Base-by-base conservation (phyloP, 2,329 filamentous ascomycete genomes). In the Colletotrichum limetticola region DNA sequence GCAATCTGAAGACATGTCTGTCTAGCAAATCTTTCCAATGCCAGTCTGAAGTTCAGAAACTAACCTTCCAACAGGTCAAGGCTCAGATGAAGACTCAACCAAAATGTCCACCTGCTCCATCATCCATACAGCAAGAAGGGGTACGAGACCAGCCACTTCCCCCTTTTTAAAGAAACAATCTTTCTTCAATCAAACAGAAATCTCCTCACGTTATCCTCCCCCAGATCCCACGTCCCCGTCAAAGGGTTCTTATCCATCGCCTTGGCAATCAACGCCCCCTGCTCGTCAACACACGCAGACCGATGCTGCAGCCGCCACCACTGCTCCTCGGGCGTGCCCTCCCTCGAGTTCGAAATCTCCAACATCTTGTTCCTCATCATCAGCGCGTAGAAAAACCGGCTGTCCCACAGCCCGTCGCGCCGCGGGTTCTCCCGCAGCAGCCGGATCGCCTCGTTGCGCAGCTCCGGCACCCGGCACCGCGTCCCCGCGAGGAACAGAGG, bases 321-420 rank as follows among this genome's bases (percentile, higher is more conserved):
- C 59, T 78, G 77, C 56, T 77, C 75, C 19, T 74, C 59, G 0
- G 63, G 24, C 6, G 46, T 72, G 1, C 77, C 77, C 60, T 78
- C 76, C 9, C 37, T 58, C 30, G 71, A 68, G 49, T 78, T 78
- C 37, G 74, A 76, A 2, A 42, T 24, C 72, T 79, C 78, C 22
- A 77, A 26, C 1, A 46, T 57, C 2, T 73, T 68, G 57, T 77
- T 75, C 19, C 66, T 57, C 1, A 72, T 62, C 32, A 56, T 75
- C 55, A 78, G 58, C 1, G 77, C 76, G 19, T 71, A 66, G 22
- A 78, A 66, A 14, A 75, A 68, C 19, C 76, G 74, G 30, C 71
- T 78, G 53, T 79, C 78, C 77, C 78, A 79, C 35, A 80, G 77
- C 1, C 77, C 77, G 70, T 80, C 79, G n/a, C 76, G 74, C n/a